A percentile compares a stretch with the other conserved stretches of the same genome.
phyloP scores from a whole-genome alignment of 1,284 basidiomycete genomes.

The Caloboletus inedulis region DNA sequence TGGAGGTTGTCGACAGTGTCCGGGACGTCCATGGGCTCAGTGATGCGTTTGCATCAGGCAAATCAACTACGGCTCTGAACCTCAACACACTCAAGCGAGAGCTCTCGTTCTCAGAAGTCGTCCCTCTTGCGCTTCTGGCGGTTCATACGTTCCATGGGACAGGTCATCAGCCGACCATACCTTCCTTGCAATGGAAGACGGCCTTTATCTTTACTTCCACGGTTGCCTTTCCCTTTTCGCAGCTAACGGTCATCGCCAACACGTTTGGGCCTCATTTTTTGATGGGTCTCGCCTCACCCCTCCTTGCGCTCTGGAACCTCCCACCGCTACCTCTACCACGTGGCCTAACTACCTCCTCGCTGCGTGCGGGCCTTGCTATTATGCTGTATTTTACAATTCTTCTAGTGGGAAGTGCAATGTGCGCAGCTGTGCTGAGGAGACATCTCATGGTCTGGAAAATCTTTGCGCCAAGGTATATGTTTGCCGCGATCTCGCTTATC shows the following conservation, averaged over 20 bases:
- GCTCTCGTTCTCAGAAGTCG: slow-evolving; percentile 59
- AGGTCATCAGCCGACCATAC: slow-evolving; percentile 88
- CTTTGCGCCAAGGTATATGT: slow-evolving; percentile 93
- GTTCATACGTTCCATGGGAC: slow-evolving; percentile 81
- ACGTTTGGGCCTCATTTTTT: slow-evolving; percentile 73
- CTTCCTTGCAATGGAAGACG: slow-evolving; percentile 94
- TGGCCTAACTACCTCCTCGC: slow-evolving; percentile 33
- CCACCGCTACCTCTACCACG: slow-evolving; percentile 45
- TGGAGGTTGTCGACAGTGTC: slow-evolving; percentile 78
- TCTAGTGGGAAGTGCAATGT: slow-evolving; percentile 68
- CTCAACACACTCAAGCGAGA: slow-evolving; percentile 14
- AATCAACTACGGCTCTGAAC: slow-evolving; percentile 37
- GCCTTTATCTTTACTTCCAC: slow-evolving; percentile 77
- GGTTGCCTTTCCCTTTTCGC: slow-evolving; percentile 74
- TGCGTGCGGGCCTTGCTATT: slow-evolving; percentile 58
- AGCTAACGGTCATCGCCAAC: slow-evolving; percentile 78
- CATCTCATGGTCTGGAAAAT: slow-evolving; percentile 99
- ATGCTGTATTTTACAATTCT: slow-evolving; percentile 65
- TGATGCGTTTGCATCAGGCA: slow-evolving; percentile 44
- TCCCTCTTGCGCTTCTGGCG: slow-evolving; percentile 74
- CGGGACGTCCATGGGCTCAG: slow-evolving; percentile 67
- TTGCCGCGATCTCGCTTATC: slow-evolving; percentile 53
- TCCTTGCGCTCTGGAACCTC: slow-evolving; percentile 89
- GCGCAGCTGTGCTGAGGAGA: slow-evolving; percentile 75
- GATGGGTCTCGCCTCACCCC: slow-evolving; percentile 62